Evolutionary conservation across 1,284 basidiomycete species (phyloP), one percentile per base, ranked within the genome.

Genomic region (Marasmius tenuissimus): DNA sequence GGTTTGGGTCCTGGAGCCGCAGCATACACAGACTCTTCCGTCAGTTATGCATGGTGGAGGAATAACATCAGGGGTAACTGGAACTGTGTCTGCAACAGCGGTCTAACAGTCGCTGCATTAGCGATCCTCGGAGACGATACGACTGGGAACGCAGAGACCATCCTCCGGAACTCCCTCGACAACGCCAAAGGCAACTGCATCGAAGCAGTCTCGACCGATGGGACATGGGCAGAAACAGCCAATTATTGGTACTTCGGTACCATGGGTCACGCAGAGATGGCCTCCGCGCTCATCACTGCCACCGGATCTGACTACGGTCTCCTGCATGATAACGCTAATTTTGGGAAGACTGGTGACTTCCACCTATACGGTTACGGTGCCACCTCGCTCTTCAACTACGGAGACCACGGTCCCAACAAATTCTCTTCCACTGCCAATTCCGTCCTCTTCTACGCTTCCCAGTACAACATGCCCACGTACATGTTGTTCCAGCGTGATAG

Each of bases 71-170:
- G 76, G 39, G 90, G 96, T 40, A 98, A 98, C 81, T 98, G 96
- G 96, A 98, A 98, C 76, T 98, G 97, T 69, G 93, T 98, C 65
- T 95, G 91, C 81, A 98, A 98, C 75, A 86, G 87, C 61, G 97
- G 97, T 65, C 78, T 99, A 67, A 93, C 92, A 20, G 76, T 98
- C 70, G 97, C 85, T 59, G 86, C 97, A 0, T 86, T 99, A 51
- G 96, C 97, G 45, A 94, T 99, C 70, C 78, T 94, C 18, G 88
- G 85, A 61, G 92, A 96, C 61, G 96, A 97, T 70, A 85, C 84
- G 12, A 89, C 91, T 2, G 89, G 90, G 47, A 80, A 80, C 45
- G 92, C 96, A 0, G 71, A 82, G 65, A 76, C 84, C 62, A 78
- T 98, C 50, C 85, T 97, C 54, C 75, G 76, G 47, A 75, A 82